These are phyloP conservation scores for Tolypocladium tropicale DNA, from an alignment of 2,329 filamentous ascomycete species.

Conservation along the genomic window DNA sequence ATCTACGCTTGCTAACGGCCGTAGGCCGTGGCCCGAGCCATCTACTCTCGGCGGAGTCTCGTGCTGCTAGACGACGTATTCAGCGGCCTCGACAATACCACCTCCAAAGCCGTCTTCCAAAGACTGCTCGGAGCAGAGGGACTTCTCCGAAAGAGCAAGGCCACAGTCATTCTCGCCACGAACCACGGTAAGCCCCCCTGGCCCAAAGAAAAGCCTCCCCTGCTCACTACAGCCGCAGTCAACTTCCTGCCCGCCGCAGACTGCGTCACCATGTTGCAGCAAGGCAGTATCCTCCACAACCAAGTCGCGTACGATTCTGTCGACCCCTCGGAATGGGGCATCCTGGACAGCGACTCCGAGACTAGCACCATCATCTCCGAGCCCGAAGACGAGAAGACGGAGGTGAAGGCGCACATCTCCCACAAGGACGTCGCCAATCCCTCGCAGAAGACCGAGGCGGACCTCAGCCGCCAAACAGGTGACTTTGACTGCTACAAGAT, in stretches of 20 bases:
- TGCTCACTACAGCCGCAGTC: not conserved
- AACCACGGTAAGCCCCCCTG: constrained; percentile 10
- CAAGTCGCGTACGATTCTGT: constrained; percentile 12
- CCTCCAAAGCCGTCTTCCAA: constrained; percentile 29
- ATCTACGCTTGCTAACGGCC: not conserved
- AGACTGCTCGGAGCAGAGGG: constrained; percentile 29
- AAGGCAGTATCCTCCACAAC: constrained; percentile 10
- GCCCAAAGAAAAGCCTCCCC: not conserved
- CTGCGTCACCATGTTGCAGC: constrained; percentile 13
- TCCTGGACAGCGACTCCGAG: not conserved
- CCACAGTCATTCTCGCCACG: constrained; percentile 32
- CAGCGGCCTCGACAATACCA: constrained; percentile 33
- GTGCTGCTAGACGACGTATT: constrained; percentile 36
- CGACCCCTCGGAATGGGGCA: not conserved
- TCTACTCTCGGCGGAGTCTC: constrained; percentile 29
- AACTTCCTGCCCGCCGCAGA: constrained; percentile 13
- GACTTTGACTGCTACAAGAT: not conserved
- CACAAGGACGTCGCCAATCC: not conserved
- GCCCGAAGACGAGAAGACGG: not conserved
- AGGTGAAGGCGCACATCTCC: not conserved
- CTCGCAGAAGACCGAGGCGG: not conserved
- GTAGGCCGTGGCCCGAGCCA: constrained; percentile 33
- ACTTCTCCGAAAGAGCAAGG: constrained; percentile 23
- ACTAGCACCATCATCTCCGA: not conserved
- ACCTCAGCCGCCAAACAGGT: not conserved